Base-by-base conservation (phyloP, 2,329 filamentous ascomycete species). In the Ophiostoma sp. region DNA sequence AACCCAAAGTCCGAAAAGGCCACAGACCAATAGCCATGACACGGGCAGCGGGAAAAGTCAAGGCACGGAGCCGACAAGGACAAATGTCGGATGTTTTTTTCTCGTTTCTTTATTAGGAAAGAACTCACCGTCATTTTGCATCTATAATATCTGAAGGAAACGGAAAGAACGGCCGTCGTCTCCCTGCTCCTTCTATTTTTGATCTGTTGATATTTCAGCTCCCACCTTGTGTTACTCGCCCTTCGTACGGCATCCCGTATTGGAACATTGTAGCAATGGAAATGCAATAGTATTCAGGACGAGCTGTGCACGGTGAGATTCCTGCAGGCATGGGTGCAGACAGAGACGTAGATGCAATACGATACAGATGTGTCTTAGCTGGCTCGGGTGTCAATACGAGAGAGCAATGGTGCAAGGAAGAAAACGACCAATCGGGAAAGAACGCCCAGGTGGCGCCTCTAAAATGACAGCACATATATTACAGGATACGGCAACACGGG, bases 211-310 rank as follows among this genome's bases (percentile, higher is more conserved):
- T 11, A 10, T 20, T 17, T 64, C 17, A 41, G 1, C 5, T 39
- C 39, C 65, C 65, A 41, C 65, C 23, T 23, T 67, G 65, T 67
- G 35, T 20, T 17, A 67, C 65, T 67, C 65, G 10, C 65, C 65
- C 65, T 39, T 31, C 65, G 65, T 67, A 67, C 65, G 17, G 65
- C 65, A 67, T 66, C 31, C 64, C 64, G 64, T 66, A 66, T 67
- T 66, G 2, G n/a, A 13, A 44, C 27, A 36, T 15, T 48, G n/a
- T n/a, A 39, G 20, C 35, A 62, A 20, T 62, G 7, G 23, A 35
- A 64, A n/a, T n/a, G 27, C n/a, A 57, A 13, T 31, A 57, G 10
- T 27, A 57, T 4, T 60, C 10, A 27, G n/a, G 15, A 31, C 23
- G 10, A 6, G 27, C 4, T 65, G 62, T n/a, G 36, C 10, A 66